Base-by-base conservation (phyloP, 805 yeast genomes). In the Candida parachauliodes region DNA sequence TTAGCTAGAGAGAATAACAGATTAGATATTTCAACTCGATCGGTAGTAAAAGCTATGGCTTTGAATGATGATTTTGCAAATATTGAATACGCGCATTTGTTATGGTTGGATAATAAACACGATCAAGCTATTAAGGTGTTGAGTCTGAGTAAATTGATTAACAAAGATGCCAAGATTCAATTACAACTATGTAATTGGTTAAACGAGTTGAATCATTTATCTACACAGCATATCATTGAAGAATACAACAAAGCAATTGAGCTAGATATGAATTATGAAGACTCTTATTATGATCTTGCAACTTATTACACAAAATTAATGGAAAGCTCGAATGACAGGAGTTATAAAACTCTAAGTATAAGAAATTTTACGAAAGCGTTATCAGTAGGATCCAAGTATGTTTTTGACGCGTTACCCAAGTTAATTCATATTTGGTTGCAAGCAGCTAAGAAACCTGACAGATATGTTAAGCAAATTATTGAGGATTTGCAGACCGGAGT, bases 351-450 rank as follows among this genome's bases (percentile, higher is more conserved):
- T 16, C 69, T 68, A 14, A 75, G 82, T 25, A 74, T 85, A 7
- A 54, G 68, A 7, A 65, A 72, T 28, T 84, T 82, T 50, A 60
- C 79, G 22, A 68, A 74, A 22, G 77, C 91, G 0, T 68, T 86
- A 18, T 69, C 72, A 8, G 65, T 70, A 28, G 88, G 93, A 1
- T 70, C 80, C 2, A 71, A 76, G 25, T 83, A 79, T 51, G 73
- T 86, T 2, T 79, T 79, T 52, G 97, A 93, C 59, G 83, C 91
- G 0, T 62, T 93, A 15, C 98, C 98, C 0, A 88, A 88, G 50
- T 75, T 87, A n/a, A 73, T 89, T 4, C 88, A 96, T 0, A 72
- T 86, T 7, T 93, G 98, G 98, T 65, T 93, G 17, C 96, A 89
- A 49, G 84, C 82, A 55, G 78, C 73, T 1, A 20, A 7, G 14